Percentiles rank a stretch among this genome's conserved stretches.
These are phyloP conservation scores for Solanum acaule DNA, from an alignment of 257 asterid species.

Conservation along the genomic window DNA sequence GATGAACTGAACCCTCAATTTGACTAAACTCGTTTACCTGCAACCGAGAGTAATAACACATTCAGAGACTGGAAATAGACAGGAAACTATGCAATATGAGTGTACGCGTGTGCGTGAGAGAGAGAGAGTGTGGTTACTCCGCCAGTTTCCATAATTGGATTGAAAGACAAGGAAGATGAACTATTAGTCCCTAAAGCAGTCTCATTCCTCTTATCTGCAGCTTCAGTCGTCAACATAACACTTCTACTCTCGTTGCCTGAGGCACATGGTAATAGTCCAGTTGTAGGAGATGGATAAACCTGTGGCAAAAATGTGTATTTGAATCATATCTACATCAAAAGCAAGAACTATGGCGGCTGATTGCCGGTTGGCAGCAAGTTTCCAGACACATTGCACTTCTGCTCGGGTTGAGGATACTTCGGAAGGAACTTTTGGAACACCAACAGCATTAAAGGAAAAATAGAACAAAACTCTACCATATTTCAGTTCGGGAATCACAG, in stretches of 20 bases:
- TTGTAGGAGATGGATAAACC: constrained; percentile 62
- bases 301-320: not conserved
- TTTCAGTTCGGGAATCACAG: not conserved
- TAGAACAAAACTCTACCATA: not conserved
- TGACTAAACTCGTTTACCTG: constrained; percentile 20
- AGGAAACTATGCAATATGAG: not conserved
- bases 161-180: constrained; percentile 49
- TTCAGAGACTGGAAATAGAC: not conserved
- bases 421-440: not conserved
- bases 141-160: constrained; percentile 36
- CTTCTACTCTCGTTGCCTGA: constrained; percentile 22
- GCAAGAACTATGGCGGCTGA: not conserved
- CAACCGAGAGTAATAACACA: constrained; percentile 2
- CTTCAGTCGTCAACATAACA: constrained; percentile 10
- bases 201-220: constrained; percentile 38
- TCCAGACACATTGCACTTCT: not conserved
- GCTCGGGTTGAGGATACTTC: not conserved
- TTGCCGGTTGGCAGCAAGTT: not conserved
- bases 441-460: not conserved
- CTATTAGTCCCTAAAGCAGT: constrained; percentile 29
- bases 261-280: constrained; percentile 45
- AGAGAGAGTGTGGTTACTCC: constrained; percentile 25
- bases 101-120: not conserved
- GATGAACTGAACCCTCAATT: constrained; percentile 22
- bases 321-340: too few relatives aligned